Evolutionary conservation across 345 rosid genomes (phyloP).

Genomic region (Aquilaria malaccensis): DNA sequence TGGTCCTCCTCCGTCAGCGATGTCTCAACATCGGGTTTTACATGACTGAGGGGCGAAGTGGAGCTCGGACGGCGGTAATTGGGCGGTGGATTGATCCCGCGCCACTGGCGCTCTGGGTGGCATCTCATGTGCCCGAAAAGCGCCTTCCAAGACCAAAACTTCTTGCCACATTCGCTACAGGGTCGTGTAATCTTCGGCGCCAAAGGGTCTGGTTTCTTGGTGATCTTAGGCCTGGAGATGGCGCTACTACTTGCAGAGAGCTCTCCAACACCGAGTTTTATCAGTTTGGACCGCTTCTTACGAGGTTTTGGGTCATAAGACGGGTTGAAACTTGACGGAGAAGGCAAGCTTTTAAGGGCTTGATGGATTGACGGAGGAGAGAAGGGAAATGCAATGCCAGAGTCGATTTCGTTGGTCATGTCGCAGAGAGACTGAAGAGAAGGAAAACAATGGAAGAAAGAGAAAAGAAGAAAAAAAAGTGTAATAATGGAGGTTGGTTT

Average conservation of each 20-base stretch:
- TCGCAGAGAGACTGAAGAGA: conserved; percentile 7
- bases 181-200: conserved; percentile 76
- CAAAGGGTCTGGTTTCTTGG: conserved; percentile 59
- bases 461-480: conserved; percentile 16
- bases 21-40: conserved; percentile 1
- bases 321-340: conserved; percentile 20
- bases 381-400: conserved; percentile 20
- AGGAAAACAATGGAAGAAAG: not conserved
- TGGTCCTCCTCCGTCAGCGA: conserved; percentile 48
- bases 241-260: conserved; percentile 11
- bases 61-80: conserved; percentile 15
- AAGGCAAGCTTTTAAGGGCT: conserved; percentile 18
- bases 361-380: conserved; percentile 15
- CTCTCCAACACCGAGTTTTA: conserved; percentile 17
- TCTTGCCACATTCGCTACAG: conserved; percentile 88
- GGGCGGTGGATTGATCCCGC: conserved; percentile 71
- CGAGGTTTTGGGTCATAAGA: conserved; percentile 26
- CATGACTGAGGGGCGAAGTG: no score
- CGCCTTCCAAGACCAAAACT: conserved; percentile 89
- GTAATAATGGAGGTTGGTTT: conserved; percentile 13
- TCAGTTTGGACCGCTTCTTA: conserved; percentile 43
- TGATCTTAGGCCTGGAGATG: conserved; percentile 29
- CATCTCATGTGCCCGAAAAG: conserved; percentile 95
- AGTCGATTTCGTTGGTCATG: conserved; percentile 19
- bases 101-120: conserved; percentile 90